Percentiles rank a stretch among this genome's conserved stretches.
These are phyloP conservation scores for Saturnispora sekii DNA, from an alignment of 805 yeast species.

Conservation along the genomic window DNA sequence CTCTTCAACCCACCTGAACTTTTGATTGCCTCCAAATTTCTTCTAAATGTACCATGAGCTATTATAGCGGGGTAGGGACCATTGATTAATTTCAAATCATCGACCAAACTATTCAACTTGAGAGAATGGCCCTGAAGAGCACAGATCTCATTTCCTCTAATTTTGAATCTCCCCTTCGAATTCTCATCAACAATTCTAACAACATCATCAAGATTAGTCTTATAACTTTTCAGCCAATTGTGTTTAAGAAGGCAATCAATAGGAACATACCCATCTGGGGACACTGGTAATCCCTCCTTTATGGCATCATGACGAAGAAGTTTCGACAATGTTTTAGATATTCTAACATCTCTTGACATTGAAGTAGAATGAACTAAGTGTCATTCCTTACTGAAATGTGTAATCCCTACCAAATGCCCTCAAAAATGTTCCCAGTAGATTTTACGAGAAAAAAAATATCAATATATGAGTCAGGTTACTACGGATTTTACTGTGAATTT, in stretches of 20 bases:
- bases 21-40: conserved; percentile 39
- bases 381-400: too few relatives aligned
- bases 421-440: too few relatives aligned
- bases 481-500: too few relatives aligned
- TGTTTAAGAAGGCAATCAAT: conserved; percentile 45
- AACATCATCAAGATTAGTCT: conserved; percentile 49
- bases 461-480: too few relatives aligned
- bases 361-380: too few relatives aligned
- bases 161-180: conserved; percentile 60
- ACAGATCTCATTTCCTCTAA: conserved; percentile 40
- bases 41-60: conserved; percentile 70
- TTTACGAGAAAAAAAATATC: too few relatives aligned
- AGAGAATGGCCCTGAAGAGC: conserved; percentile 94
- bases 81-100: conserved; percentile 17
- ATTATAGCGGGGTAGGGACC: conserved; percentile 40
- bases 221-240: conserved; percentile 46
- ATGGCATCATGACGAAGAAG: conserved; percentile 81
- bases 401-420: too few relatives aligned
- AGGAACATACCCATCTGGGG: conserved; percentile 54
- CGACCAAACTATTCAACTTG: conserved; percentile 8
- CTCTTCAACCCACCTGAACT: conserved; percentile 45
- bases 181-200: conserved; percentile 51
- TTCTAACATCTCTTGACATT: conserved; percentile 16
- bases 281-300: conserved; percentile 56
- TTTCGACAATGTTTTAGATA: conserved; percentile 69